A percentile compares a stretch with the other conserved stretches of the same genome.
These are phyloP conservation scores for Backusella tuberculispora DNA, from an alignment of 192 early-diverging fungal species.

Conservation along the genomic window DNA sequence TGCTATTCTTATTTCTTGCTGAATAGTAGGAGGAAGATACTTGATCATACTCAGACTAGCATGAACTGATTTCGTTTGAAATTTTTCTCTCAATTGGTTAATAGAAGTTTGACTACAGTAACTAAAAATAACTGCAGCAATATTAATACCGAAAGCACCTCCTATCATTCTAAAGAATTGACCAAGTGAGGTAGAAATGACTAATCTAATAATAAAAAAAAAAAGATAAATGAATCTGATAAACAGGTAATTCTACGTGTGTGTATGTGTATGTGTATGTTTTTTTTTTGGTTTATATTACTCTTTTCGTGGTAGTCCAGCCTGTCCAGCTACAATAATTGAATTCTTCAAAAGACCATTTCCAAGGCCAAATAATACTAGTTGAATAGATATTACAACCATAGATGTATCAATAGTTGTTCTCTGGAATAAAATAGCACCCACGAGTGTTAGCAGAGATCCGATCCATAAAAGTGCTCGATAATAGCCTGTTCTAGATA, in stretches of 20 bases:
- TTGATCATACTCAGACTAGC: neutral
- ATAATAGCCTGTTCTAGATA: conserved; percentile 66
- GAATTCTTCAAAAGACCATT: conserved; percentile 75
- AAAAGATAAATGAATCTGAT: no score
- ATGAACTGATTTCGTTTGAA: neutral
- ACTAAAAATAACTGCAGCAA: conserved; percentile 5
- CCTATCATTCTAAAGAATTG: conserved; percentile 22
- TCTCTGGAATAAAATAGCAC: conserved; percentile 60
- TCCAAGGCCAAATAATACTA: conserved; percentile 76
- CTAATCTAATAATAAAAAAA: conserved; percentile 14
- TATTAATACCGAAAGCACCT: neutral
- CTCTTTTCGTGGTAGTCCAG: conserved; percentile 56
- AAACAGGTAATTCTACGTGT: no score
- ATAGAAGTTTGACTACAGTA: neutral
- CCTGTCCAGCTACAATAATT: conserved; percentile 68
- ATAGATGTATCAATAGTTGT: conserved; percentile 46
- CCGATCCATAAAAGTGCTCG: conserved; percentile 68
- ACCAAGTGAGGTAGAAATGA: conserved; percentile 20
- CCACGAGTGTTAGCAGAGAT: conserved; percentile 56
- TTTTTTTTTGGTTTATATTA: neutral
- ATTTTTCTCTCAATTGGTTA: neutral
- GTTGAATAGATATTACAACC: conserved; percentile 58
- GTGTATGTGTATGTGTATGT: neutral
- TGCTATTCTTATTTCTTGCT: neutral
- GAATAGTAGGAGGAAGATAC: neutral